A percentile compares a stretch with the other conserved stretches of the same genome.
phyloP scores from a whole-genome alignment of 2,329 filamentous ascomycete genomes.

The Drechslerella coelobrocha region DNA sequence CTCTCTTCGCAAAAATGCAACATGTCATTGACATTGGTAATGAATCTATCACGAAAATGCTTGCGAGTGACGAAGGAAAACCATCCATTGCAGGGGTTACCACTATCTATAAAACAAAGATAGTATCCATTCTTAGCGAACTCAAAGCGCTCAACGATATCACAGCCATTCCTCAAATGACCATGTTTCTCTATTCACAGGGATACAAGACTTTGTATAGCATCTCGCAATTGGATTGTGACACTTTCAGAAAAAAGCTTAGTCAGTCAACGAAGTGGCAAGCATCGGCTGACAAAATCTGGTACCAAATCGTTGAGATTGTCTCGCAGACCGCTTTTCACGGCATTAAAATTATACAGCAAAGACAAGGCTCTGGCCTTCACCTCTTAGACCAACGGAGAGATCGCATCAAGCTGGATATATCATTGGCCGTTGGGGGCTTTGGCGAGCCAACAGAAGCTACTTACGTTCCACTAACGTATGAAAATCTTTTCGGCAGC shows the following conservation, averaged over 20 bases:
- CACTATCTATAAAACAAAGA: constrained; percentile 4
- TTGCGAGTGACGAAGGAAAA: not conserved
- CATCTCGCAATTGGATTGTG: constrained; percentile 1
- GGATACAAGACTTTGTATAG: not conserved
- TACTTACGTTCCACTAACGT: constrained; percentile 6
- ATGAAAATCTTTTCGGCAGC: constrained; percentile 13
- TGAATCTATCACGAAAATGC: constrained; percentile 3
- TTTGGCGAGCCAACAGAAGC: not conserved
- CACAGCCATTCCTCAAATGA: not conserved
- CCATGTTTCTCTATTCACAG: constrained; percentile 8
- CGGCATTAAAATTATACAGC: constrained; percentile 1
- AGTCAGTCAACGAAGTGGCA: not conserved
- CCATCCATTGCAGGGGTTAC: constrained; percentile 3
- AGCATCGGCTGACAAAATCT: not conserved
- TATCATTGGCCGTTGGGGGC: constrained; percentile 3
- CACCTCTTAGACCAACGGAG: not conserved
- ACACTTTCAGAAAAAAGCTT: not conserved
- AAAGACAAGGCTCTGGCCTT: constrained; percentile 1
- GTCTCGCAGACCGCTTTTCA: not conserved
- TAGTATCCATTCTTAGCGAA: not conserved
- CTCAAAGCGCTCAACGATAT: not conserved
- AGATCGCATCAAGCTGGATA: not conserved
- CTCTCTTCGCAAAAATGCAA: not conserved
- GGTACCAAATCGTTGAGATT: not conserved
- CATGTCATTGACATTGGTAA: constrained; percentile 1